Evolutionary conservation across 169 alveolate genomes (phyloP).

Genomic region (Plasmodium sp.): DNA sequence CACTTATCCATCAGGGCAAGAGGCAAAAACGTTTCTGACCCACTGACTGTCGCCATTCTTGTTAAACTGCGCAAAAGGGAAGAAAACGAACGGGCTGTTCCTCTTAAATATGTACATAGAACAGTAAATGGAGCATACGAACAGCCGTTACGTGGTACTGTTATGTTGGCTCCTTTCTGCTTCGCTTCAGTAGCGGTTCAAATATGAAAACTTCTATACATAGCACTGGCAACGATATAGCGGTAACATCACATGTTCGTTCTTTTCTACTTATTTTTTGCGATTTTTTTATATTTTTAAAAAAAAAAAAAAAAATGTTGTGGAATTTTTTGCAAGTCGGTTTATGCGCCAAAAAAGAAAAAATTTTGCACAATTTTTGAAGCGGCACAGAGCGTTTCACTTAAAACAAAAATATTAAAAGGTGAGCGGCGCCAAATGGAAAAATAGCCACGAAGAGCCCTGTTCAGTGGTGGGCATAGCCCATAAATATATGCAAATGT

Average conservation of each 20-base stretch:
- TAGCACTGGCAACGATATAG: neutral
- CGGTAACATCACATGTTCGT: neutral
- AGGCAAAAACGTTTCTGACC: constrained; percentile 88
- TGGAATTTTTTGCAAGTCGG: neutral
- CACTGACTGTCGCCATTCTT: constrained; percentile 83
- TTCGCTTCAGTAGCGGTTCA: neutral
- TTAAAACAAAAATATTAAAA: neutral
- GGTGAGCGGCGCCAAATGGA: neutral
- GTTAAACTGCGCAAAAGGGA: neutral
- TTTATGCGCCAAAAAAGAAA: neutral
- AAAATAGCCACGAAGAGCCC: neutral
- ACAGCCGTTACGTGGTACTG: neutral
- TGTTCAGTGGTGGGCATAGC: neutral
- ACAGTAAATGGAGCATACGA: neutral
- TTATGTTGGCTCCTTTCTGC: neutral
- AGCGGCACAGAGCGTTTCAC: neutral
- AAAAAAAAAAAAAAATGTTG: neutral
- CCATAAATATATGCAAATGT: neutral
- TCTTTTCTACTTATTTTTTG: neutral
- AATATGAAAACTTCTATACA: neutral
- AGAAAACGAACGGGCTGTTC: neutral
- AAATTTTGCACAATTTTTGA: neutral
- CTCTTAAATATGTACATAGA: neutral
- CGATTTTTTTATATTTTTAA: neutral
- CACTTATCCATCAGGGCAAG: constrained; percentile 95